Percentiles rank a stretch among this genome's conserved stretches.
Evolutionary conservation across 2,329 filamentous ascomycete species (phyloP).

Genomic region (Xylaria arbuscula): DNA sequence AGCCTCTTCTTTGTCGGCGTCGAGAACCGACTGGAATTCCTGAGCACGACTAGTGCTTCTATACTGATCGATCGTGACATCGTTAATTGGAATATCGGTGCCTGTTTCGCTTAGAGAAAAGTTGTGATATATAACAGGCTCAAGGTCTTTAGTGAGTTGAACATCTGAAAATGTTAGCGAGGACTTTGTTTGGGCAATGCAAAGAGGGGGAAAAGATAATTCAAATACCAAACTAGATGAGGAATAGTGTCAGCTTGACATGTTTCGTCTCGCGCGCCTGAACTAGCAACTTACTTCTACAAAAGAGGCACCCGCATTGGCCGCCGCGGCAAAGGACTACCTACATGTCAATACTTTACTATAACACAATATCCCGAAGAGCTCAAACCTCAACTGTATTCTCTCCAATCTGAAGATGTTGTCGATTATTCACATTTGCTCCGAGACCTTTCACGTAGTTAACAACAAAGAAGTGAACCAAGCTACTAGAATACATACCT

Average conservation of each 20-base stretch:
- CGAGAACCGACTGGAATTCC: slow-evolving; percentile 26
- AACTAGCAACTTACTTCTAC: slow-evolving; percentile 48
- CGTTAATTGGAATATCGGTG: slow-evolving; percentile 55
- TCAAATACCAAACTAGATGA: slow-evolving; percentile 6
- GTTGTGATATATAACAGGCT: slow-evolving; percentile 57
- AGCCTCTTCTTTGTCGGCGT: background rate
- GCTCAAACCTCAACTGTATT: slow-evolving; percentile 48
- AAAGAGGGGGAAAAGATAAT: background rate
- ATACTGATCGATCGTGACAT: slow-evolving; percentile 54
- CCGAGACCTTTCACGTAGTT: slow-evolving; percentile 34
- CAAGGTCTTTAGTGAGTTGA: slow-evolving; percentile 55
- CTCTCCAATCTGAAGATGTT: slow-evolving; percentile 53
- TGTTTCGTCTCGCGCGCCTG: background rate
- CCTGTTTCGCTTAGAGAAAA: slow-evolving; percentile 57
- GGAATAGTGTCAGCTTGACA: background rate
- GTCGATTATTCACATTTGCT: slow-evolving; percentile 46
- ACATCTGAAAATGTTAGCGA: slow-evolving; percentile 47
- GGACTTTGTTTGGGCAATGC: background rate
- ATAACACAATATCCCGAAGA: background rate
- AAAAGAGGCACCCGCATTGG: slow-evolving; percentile 50
- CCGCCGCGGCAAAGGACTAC: slow-evolving; percentile 51
- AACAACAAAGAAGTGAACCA: background rate
- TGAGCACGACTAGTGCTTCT: slow-evolving; percentile 47
- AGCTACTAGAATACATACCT: slow-evolving; percentile 1
- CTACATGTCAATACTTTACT: background rate